Base-by-base conservation (phyloP, 2,329 filamentous ascomycete species). In the Ilyonectria mors-panacis region DNA sequence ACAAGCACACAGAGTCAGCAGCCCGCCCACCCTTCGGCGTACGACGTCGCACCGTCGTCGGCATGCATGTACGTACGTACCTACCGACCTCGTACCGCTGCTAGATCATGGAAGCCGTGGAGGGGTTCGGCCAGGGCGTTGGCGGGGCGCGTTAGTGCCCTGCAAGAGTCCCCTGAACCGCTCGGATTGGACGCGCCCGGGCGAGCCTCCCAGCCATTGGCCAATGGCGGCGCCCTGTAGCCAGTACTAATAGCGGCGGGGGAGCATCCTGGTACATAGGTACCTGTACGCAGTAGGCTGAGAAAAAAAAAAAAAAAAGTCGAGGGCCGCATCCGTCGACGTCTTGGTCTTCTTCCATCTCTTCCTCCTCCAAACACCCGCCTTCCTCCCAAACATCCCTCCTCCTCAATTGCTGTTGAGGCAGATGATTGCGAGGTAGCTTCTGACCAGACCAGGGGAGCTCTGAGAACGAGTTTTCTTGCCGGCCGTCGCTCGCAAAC, bases 391-490 rank as follows among this genome's bases (percentile, higher is more conserved):
- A 60, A 50, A 68, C 66, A 53, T 67, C 59, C 47, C 58, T 67
- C 59, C 66, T 68, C 65, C 69, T 62, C 68, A 70, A 59, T 62
- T 72, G 66, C 71, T 68, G 67, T 70, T 70, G 77, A 75, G 78
- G 78, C 78, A 76, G 75, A 80, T 80, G 79, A 78, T 76, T 73
- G 77, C 75, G 78, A 80, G 78, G 76, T 79, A 81, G 78, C 77
- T 78, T 77, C 75, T 78, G 77, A 78, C 78, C 75, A 77, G 73
- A 70, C 70, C 75, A 75, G 74, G 77, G 74, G 75, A 78, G 74
- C 78, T 81, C 79, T 80, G 79, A 77, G 76, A 81, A 79, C 73
- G 78, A 76, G 78, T 78, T 80, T 76, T 77, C 78, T 78, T 78
- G 76, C 74, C 75, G 74, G 78, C 75, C 71, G 72, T 79, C 73